These are phyloP conservation scores for Thecaphora frezii DNA, from an alignment of 1,284 basidiomycete genomes.

Conservation along the genomic window DNA sequence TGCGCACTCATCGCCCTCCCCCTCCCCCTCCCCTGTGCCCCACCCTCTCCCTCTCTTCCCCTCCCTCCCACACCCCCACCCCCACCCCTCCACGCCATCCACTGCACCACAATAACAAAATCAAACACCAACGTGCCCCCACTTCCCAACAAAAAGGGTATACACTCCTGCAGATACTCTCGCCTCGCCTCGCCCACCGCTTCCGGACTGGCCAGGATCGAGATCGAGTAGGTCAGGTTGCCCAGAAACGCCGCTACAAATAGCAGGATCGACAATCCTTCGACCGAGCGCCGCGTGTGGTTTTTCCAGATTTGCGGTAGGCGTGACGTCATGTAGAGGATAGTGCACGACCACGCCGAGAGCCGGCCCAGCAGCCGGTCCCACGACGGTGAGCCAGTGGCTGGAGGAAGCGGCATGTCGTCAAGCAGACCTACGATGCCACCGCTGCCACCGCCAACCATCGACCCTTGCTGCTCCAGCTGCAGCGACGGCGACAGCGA, in stretches of 20 bases:
- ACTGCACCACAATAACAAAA: constrained; percentile 51
- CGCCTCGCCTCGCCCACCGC: constrained; percentile 19
- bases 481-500: too few species aligned
- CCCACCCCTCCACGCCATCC: constrained; percentile 41
- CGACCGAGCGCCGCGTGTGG: constrained; percentile 45
- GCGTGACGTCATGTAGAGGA: constrained; percentile 57
- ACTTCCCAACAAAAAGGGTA: constrained; percentile 53
- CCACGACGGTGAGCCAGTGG: constrained; percentile 5
- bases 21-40: too few species aligned
- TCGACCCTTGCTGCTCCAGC: too few species aligned
- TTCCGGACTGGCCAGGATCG: constrained; percentile 42
- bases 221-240: constrained; percentile 51
- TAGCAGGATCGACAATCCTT: constrained; percentile 51
- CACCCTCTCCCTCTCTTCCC: too few species aligned
- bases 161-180: constrained; percentile 44
- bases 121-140: constrained; percentile 57
- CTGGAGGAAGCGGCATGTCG: neutral
- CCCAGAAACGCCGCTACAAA: constrained; percentile 54
- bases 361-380: constrained; percentile 43
- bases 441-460: too few species aligned
- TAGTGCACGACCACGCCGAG: constrained; percentile 53
- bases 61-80: too few species aligned
- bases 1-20: too few species aligned
- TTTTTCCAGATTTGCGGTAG: constrained; percentile 59
- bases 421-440: neutral